phyloP scores from a whole-genome alignment of 73 alveolate species.

The Diophrys sp. region DNA sequence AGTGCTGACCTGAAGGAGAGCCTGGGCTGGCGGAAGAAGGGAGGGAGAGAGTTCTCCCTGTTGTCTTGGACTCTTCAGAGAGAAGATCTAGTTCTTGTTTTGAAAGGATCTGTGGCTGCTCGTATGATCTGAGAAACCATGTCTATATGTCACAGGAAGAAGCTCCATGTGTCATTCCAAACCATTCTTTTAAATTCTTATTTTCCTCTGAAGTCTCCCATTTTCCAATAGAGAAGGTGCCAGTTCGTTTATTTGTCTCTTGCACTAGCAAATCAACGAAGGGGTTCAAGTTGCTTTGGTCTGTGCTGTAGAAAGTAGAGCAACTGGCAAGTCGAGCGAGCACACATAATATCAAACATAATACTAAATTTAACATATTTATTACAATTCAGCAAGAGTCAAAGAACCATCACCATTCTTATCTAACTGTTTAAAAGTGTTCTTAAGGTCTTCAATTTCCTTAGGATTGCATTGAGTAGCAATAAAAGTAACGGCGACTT shows the following conservation, averaged over 20 bases:
- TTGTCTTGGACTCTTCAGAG: background rate
- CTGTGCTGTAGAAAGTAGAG: no score
- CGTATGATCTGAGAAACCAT: background rate
- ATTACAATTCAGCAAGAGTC: constrained; percentile 8
- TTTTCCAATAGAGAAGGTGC: background rate
- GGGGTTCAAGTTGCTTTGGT: no score
- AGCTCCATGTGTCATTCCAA: background rate
- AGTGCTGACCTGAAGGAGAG: background rate
- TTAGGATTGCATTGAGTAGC: constrained; percentile 40
- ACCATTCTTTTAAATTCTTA: background rate
- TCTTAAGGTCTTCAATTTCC: constrained; percentile 43
- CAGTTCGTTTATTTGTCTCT: no score
- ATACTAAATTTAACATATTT: no score
- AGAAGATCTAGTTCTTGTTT: background rate
- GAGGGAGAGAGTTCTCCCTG: background rate
- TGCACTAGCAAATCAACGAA: no score
- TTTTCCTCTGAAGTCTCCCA: background rate
- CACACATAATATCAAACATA: no score
- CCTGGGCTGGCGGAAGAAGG: background rate
- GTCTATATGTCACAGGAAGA: background rate
- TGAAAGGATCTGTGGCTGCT: background rate
- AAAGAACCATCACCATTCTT: constrained; percentile 48
- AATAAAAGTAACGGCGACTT: constrained; percentile 50
- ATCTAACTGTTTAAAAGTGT: constrained; percentile 44
- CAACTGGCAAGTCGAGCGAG: no score